These are phyloP conservation scores for Kodamaea suecica DNA, from an alignment of 1,139 yeast species.

Conservation along the genomic window DNA sequence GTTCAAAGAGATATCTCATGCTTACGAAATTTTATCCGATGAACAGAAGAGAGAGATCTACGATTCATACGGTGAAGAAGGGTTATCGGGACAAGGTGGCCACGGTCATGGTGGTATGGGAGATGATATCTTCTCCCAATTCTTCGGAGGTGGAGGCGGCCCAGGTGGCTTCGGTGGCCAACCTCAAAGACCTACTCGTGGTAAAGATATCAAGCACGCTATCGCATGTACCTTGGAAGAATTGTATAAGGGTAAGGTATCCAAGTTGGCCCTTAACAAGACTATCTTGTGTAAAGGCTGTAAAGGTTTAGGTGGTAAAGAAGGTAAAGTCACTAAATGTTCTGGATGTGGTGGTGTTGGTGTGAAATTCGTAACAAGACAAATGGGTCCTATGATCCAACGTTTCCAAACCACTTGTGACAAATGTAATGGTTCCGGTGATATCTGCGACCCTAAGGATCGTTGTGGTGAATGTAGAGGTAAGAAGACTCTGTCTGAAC, in stretches of 20 bases:
- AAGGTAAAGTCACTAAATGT: slow-evolving; percentile 87
- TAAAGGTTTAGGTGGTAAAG: slow-evolving; percentile 96
- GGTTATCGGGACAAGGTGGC: slow-evolving; percentile 73
- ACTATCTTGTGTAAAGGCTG: slow-evolving; percentile 85
- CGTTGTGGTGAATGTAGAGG: slow-evolving; percentile 87
- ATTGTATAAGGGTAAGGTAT: slow-evolving; percentile 89
- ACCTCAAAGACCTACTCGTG: slow-evolving; percentile 83
- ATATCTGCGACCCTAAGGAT: slow-evolving; percentile 81
- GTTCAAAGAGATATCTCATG: slow-evolving; percentile 87
- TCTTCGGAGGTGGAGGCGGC: slow-evolving; percentile 59
- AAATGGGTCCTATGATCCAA: slow-evolving; percentile 99
- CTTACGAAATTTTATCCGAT: slow-evolving; percentile 86
- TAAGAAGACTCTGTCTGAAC: slow-evolving; percentile 81
- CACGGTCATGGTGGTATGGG: slow-evolving; percentile 69
- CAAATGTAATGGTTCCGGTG: slow-evolving; percentile 90
- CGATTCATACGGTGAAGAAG: slow-evolving; percentile 92
- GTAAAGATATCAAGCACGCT: slow-evolving; percentile 89
- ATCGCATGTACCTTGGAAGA: slow-evolving; percentile 87
- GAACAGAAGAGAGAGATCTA: slow-evolving; percentile 84
- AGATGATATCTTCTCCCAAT: slow-evolving; percentile 89
- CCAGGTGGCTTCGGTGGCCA: slow-evolving; percentile 53
- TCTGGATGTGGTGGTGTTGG: slow-evolving; percentile 85
- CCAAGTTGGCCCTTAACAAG: slow-evolving; percentile 91
- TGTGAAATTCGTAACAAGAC: slow-evolving; percentile 88
- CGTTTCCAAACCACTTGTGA: slow-evolving; percentile 96